A percentile compares a stretch with the other conserved stretches of the same genome.
These are phyloP conservation scores for Colletotrichum phormii DNA, from an alignment of 2,329 filamentous ascomycete species.

Conservation along the genomic window DNA sequence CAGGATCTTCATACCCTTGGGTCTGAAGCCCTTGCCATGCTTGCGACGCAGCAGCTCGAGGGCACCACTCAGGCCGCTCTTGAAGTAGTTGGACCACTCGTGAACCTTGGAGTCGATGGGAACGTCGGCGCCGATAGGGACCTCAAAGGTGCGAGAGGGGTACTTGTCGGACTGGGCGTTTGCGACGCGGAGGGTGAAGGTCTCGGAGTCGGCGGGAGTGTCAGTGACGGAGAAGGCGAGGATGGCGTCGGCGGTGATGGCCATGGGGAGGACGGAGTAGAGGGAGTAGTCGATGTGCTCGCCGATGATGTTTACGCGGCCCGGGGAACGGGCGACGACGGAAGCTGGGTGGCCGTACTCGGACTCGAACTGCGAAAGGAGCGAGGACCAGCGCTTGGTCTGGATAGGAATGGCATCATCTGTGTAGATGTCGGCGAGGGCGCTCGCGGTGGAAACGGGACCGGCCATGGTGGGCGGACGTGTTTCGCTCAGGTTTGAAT, in stretches of 20 bases:
- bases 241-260: constrained; percentile 90
- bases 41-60: constrained; percentile 80
- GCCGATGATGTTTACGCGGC: constrained; percentile 97
- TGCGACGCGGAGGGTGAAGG: constrained; percentile 78
- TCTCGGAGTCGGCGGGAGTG: constrained; percentile 60
- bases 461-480: constrained; percentile 58
- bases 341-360: constrained; percentile 77
- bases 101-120: constrained; percentile 86
- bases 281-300: constrained; percentile 99
- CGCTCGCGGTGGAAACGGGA: constrained; percentile 78
- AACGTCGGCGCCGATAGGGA: constrained; percentile 72
- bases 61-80: constrained; percentile 87
- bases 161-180: constrained; percentile 85
- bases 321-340: constrained; percentile 90
- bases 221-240: constrained; percentile 78
- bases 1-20: constrained; percentile 85
- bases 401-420: constrained; percentile 76
- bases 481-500: background rate
- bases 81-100: constrained; percentile 99
- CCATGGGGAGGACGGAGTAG: constrained; percentile 96
- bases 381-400: constrained; percentile 78
- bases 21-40: constrained; percentile 67
- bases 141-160: constrained; percentile 77
- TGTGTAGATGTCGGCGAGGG: constrained; percentile 86
- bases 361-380: constrained; percentile 77